phyloP scores from a whole-genome alignment of 108 stramenopile species.

The Conticribra weissflogii region DNA sequence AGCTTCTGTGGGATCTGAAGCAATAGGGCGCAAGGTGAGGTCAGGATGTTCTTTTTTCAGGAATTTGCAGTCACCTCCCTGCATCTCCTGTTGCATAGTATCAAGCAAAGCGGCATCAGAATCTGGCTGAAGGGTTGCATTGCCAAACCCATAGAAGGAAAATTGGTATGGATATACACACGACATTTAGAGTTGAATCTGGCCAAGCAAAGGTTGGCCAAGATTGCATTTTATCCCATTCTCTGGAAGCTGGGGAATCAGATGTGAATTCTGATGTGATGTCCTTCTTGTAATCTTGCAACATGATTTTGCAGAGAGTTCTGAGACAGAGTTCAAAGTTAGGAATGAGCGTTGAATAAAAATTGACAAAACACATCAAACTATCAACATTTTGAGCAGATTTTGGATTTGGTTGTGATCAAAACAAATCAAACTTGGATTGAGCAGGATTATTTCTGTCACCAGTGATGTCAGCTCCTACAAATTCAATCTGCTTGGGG shows the following conservation, averaged over 20 bases:
- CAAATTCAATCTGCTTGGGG: conserved; percentile 13
- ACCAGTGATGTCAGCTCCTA: conserved; percentile 14
- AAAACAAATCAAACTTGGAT: conserved; percentile 7
- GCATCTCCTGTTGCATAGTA: conserved; percentile 5
- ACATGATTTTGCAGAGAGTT: background rate
- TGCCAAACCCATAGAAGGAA: conserved; percentile 11
- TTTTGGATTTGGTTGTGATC: background rate
- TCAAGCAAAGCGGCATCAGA: conserved; percentile 3
- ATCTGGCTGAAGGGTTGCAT: conserved; percentile 6
- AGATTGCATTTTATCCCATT: conserved; percentile 5
- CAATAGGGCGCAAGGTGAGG: conserved; percentile 1
- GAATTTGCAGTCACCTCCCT: conserved; percentile 8
- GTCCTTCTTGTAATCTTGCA: background rate
- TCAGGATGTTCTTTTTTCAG: background rate
- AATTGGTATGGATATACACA: conserved; percentile 14
- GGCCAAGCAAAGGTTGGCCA: conserved; percentile 14
- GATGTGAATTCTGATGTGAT: background rate
- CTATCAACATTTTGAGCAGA: conserved; percentile 14
- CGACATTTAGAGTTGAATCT: conserved; percentile 2
- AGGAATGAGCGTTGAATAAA: conserved; percentile 18
- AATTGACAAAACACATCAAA: conserved; percentile 16
- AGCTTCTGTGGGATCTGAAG: background rate
- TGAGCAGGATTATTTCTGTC: conserved; percentile 20
- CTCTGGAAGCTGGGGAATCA: background rate
- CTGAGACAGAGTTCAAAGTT: conserved; percentile 5